phyloP scores from a whole-genome alignment of 1,284 basidiomycete species.

The Pisolithus thermaeus region DNA sequence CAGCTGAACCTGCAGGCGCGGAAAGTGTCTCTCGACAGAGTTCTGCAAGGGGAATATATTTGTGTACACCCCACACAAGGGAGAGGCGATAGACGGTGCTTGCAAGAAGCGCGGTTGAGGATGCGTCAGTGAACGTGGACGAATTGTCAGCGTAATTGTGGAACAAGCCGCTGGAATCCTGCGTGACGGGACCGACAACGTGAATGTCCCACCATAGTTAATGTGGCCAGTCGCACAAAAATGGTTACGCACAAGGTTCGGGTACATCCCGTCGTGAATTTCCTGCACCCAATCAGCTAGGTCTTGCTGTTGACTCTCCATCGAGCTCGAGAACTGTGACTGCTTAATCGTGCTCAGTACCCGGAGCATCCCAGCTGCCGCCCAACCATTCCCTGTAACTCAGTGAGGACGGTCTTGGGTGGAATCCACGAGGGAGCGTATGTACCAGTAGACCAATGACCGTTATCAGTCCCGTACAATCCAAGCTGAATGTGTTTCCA shows the following conservation, averaged over 20 bases:
- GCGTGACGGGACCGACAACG: not conserved
- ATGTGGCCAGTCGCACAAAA: not conserved
- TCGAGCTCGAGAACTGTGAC: slow-evolving; percentile 46
- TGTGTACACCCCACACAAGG: slow-evolving; percentile 44
- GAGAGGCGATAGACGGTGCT: slow-evolving; percentile 70
- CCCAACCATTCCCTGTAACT: slow-evolving; percentile 75
- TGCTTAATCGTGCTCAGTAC: slow-evolving; percentile 70
- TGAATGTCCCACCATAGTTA: not conserved
- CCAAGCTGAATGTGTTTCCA: slow-evolving; percentile 72
- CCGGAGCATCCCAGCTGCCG: slow-evolving; percentile 79
- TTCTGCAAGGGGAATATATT: slow-evolving; percentile 55
- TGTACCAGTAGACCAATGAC: slow-evolving; percentile 71
- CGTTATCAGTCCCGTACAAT: slow-evolving; percentile 43
- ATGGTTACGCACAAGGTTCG: slow-evolving; percentile 36
- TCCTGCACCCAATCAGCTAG: slow-evolving; percentile 65
- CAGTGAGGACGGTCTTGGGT: not conserved
- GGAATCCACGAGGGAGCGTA: not conserved
- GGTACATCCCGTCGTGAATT: slow-evolving; percentile 70
- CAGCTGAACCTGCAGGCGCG: slow-evolving; percentile 12
- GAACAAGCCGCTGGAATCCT: slow-evolving; percentile 56
- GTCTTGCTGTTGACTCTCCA: slow-evolving; percentile 53
- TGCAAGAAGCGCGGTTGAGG: slow-evolving; percentile 73
- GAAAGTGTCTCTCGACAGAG: slow-evolving; percentile 46
- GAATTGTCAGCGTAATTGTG: slow-evolving; percentile 69
- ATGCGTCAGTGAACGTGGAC: slow-evolving; percentile 66